Evolutionary conservation across 768 basidiomycete species (phyloP).

Genomic region (Collybia sp.): DNA sequence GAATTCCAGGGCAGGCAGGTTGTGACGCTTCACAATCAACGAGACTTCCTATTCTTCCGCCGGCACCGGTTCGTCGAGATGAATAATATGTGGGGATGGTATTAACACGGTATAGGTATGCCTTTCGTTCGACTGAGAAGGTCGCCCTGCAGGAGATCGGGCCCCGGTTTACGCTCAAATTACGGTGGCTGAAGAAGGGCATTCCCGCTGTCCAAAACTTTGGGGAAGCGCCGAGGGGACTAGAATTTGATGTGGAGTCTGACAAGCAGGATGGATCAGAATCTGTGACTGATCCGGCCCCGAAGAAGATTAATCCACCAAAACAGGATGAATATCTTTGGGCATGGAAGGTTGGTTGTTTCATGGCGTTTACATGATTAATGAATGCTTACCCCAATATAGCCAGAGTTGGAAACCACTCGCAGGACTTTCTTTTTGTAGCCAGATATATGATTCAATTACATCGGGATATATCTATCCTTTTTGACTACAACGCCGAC

Average conservation of each 20-base stretch:
- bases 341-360: slow-evolving; percentile 78
- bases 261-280: slow-evolving; percentile 12
- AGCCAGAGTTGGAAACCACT: slow-evolving; percentile 94
- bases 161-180: slow-evolving; percentile 92
- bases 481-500: too few species aligned
- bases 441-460: slow-evolving; percentile 4
- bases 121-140: slow-evolving; percentile 87
- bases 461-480: too few species aligned
- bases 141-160: slow-evolving; percentile 97
- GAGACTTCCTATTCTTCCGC: slow-evolving; percentile 97
- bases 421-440: slow-evolving; percentile 89
- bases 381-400: slow-evolving; percentile 6
- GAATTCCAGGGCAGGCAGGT: slow-evolving; percentile 97
- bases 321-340: slow-evolving; percentile 79
- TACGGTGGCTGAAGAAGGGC: slow-evolving; percentile 85
- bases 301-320: slow-evolving; percentile 43
- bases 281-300: slow-evolving; percentile 10
- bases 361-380: not conserved
- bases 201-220: slow-evolving; percentile 75
- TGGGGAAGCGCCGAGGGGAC: slow-evolving; percentile 54
- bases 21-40: slow-evolving; percentile 94
- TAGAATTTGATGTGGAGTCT: slow-evolving; percentile 46
- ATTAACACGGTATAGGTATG: slow-evolving; percentile 54
- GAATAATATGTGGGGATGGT: not conserved
- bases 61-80: slow-evolving; percentile 69